phyloP scores from a whole-genome alignment of 192 early-diverging fungal species.

The Geranomyces variabilis region DNA sequence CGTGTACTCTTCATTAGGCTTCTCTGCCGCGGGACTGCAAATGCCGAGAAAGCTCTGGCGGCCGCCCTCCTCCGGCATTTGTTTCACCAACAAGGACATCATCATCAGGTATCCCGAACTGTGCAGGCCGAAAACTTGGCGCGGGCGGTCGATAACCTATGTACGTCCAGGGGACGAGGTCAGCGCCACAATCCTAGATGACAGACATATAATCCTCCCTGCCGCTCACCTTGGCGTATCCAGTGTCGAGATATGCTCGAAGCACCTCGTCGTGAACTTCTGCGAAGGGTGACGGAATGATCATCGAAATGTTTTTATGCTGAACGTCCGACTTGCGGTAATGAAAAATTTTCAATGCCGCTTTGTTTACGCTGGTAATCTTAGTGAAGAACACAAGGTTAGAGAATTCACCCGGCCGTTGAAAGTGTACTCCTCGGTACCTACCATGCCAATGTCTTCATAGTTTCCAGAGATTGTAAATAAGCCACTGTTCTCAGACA shows the following conservation, averaged over 20 bases:
- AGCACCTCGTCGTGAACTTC: slow-evolving; percentile 48
- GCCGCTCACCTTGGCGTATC: slow-evolving; percentile 44
- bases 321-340: slow-evolving; percentile 37
- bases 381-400: neutral
- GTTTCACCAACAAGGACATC: slow-evolving; percentile 44
- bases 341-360: slow-evolving; percentile 36
- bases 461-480: slow-evolving; percentile 46
- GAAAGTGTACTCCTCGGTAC: neutral
- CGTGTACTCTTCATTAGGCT: slow-evolving; percentile 30
- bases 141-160: slow-evolving; percentile 48
- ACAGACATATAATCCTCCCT: neutral
- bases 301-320: slow-evolving; percentile 43
- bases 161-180: too few species aligned
- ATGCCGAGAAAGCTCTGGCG: slow-evolving; percentile 44
- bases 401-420: neutral
- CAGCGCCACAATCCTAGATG: neutral
- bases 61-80: slow-evolving; percentile 30
- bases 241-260: slow-evolving; percentile 50
- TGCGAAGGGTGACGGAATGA: slow-evolving; percentile 52
- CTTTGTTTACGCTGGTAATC: slow-evolving; percentile 40
- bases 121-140: slow-evolving; percentile 48
- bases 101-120: slow-evolving; percentile 37
- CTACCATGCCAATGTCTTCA: slow-evolving; percentile 35
- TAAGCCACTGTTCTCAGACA: slow-evolving; percentile 22
- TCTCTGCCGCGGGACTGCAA: slow-evolving; percentile 1